Base-by-base conservation (phyloP, 495 filamentous ascomycete species). In the Xylaria scruposa region DNA sequence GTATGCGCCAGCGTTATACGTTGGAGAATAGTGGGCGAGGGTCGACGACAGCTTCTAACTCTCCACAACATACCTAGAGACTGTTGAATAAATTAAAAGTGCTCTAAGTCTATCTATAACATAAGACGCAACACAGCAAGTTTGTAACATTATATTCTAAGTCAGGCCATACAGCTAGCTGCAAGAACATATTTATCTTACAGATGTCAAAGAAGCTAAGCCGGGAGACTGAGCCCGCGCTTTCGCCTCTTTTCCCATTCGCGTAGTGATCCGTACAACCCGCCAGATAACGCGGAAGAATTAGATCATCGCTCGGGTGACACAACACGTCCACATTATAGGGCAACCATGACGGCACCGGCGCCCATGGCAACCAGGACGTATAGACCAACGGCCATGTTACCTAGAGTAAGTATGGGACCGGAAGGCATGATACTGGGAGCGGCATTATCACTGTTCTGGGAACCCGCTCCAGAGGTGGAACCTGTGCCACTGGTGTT, bases 331-430 rank as follows among this genome's bases (percentile, higher is more conserved):
- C 31, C 15, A 42, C 31, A 21, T 88, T 91, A 97, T 81, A 97
- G 81, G 74, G 94, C 76, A 68, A 95, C 84, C 92, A 97, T 94
- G 65, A 87, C 89, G 67, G 85, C 88, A 76, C 93, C 94, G 47
- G 91, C 88, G 38, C 89, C 80, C 76, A 90, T 81, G 33, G 93
- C 93, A 42, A 87, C 88, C 49, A 91, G 74, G 38, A 91, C 77
- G 76, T 95, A 97, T 9, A 88, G 84, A 74, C 91, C 90, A 24
- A 95, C 72, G 58, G 88, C 89, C 80, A 93, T 80, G 70, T 88
- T 80, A 42, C 92, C 92, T 69, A 91, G 79, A 63, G 87, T 82
- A 60, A 95, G 85, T 51, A 85, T 76, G 67, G 87, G 85, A 54
- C 88, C 84, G 61, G 82, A 84, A 40, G 87, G 80, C 54, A 78